Percentiles rank a stretch among this genome's conserved stretches.
Evolutionary conservation across 257 asterid species (phyloP).

Genomic region (Nicotiana otophora): DNA sequence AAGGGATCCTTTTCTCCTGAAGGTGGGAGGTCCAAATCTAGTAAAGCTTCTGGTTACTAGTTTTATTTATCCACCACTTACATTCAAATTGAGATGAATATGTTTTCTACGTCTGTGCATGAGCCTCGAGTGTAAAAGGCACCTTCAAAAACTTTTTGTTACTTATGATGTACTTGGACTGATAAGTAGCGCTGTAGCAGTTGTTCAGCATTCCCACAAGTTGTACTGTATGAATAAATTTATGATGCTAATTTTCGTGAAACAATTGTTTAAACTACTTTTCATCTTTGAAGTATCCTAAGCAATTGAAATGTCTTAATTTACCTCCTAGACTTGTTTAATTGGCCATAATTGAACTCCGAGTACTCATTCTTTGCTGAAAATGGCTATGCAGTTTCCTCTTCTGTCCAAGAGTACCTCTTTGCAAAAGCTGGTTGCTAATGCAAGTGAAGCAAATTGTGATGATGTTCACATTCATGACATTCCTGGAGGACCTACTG

Average conservation of each 20-base stretch:
- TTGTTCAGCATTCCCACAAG: not conserved
- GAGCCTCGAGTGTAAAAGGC: not conserved
- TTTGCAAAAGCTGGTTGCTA: conserved; percentile 65
- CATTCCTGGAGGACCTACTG: conserved; percentile 78
- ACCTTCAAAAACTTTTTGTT: not conserved
- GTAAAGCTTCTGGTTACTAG: not conserved
- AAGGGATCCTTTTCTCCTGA: not conserved
- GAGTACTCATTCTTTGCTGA: conserved; percentile 16
- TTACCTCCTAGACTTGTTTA: not conserved
- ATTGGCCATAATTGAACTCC: not conserved
- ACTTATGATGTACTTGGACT: not conserved
- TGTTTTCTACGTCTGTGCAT: not conserved
- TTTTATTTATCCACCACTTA: not conserved
- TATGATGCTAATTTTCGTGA: not conserved
- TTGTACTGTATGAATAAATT: not conserved
- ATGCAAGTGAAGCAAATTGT: conserved; percentile 43
- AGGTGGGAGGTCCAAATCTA: not conserved
- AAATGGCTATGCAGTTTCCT: conserved; percentile 63
- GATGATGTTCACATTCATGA: conserved; percentile 63
- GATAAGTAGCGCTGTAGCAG: not conserved
- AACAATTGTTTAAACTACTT: not conserved
- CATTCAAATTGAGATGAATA: not conserved
- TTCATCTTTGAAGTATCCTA: not conserved
- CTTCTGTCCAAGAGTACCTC: conserved; percentile 78
- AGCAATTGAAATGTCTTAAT: not conserved